A percentile compares a stretch with the other conserved stretches of the same genome.
Conservation (phyloP, 2,329 filamentous ascomycete species). For the Xylariaceae sp. region DNA sequence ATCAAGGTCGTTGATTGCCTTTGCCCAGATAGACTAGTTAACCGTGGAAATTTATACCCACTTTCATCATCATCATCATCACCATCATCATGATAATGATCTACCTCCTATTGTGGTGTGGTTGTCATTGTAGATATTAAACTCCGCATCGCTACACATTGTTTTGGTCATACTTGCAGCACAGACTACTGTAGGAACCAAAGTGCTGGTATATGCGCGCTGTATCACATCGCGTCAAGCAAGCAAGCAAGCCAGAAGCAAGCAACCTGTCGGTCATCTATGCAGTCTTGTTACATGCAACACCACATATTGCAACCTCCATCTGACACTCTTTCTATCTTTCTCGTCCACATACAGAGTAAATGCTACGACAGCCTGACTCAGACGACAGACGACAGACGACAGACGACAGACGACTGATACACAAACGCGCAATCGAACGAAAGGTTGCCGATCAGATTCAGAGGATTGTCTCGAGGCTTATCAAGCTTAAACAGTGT, state of each 20-base stretch:
- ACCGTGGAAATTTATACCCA: no score
- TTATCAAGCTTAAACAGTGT: not conserved
- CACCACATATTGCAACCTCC: conserved; percentile 5
- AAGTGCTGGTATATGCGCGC: not conserved
- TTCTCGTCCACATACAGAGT: conserved; percentile 6
- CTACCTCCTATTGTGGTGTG: not conserved
- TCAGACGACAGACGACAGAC: conserved; percentile 18
- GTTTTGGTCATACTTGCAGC: conserved; percentile 8
- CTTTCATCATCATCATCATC: no score
- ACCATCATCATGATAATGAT: no score
- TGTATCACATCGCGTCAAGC: conserved; percentile 9
- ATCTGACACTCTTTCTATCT: conserved; percentile 9
- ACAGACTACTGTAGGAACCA: conserved; percentile 12
- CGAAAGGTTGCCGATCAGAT: not conserved
- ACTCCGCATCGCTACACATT: not conserved
- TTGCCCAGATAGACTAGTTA: not conserved
- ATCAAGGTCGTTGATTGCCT: not conserved
- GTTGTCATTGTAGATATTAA: conserved; percentile 6
- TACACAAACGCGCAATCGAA: not conserved
- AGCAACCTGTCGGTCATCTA: conserved; percentile 5
- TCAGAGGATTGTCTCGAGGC: not conserved
- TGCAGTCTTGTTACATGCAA: conserved; percentile 4
- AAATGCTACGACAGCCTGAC: conserved; percentile 25
- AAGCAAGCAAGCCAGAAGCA: conserved; percentile 11
- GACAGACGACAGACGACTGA: not conserved